A percentile compares a stretch with the other conserved stretches of the same genome.
phyloP scores from a whole-genome alignment of 2,329 filamentous ascomycete species.

The Huntiella moniliformis region DNA sequence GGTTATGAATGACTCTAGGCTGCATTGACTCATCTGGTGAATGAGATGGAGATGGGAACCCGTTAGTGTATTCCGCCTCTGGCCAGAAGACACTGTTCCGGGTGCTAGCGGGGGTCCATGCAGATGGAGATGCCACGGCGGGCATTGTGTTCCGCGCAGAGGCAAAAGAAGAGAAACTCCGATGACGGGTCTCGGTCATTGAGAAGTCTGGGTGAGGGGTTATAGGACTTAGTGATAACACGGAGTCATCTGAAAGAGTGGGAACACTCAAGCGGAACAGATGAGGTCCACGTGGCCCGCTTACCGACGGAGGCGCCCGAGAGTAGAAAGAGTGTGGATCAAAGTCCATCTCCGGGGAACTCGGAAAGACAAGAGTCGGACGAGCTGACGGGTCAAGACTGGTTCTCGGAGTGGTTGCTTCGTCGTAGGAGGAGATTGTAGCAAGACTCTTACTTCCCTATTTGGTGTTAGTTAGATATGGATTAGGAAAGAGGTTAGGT shows the following conservation, averaged over 20 bases:
- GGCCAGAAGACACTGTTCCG: slow-evolving; percentile 18
- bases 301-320: slow-evolving; percentile 44
- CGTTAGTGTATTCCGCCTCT: slow-evolving; percentile 6
- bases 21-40: no score
- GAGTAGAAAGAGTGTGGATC: slow-evolving; percentile 37
- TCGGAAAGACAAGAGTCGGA: not conserved
- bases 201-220: slow-evolving; percentile 37
- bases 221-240: slow-evolving; percentile 54
- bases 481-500: not conserved
- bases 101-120: not conserved
- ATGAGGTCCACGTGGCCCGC: slow-evolving; percentile 72
- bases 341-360: not conserved
- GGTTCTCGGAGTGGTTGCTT: slow-evolving; percentile 59
- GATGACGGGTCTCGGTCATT: not conserved
- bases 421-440: slow-evolving; percentile 73
- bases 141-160: not conserved
- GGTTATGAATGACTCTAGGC: not conserved
- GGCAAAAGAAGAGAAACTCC: not conserved
- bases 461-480: slow-evolving; percentile 11
- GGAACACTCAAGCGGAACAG: slow-evolving; percentile 58
- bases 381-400: slow-evolving; percentile 28
- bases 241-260: slow-evolving; percentile 29
- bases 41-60: not conserved
- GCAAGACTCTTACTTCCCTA: slow-evolving; percentile 62
- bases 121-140: not conserved